Base-by-base conservation (phyloP, 108 stramenopile species). In the Conticribra weissflogii region DNA sequence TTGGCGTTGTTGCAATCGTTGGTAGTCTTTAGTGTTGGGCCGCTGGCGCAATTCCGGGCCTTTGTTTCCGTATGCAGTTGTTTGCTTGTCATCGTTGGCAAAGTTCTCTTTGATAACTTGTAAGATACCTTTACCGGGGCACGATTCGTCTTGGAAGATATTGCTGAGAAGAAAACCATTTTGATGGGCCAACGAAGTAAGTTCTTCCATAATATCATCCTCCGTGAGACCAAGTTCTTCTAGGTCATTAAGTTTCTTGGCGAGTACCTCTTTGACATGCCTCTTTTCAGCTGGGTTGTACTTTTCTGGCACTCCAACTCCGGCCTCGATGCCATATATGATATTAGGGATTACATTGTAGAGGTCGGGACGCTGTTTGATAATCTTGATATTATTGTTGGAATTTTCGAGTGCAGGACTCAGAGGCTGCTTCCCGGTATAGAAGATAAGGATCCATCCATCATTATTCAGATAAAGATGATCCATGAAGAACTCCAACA, bases 401-500 rank as follows among this genome's bases (percentile, higher is more conserved):
- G 65, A 30, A 23, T 59, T 59, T 51, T 50, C 59, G 34, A 61
- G 23, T 8, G 67, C 67, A 21, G 68, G 44, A 34, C 49, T 60
- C 15, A 75, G 59, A 9, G 14, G 36, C 8, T 69, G 55, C 32
- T 81, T 81, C 18, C 85, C 85, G 19, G 85, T 86, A 70, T 86
- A 86, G 44, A 81, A 86, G 31, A 86, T 77, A 1, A 83, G 48
- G 52, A 73, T 73, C 56, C 71, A 76, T 19, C 78, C 84, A 2
- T 76, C 30, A 30, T 85, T 66, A 57, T 81, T 75, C 7, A 85
- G 63, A 17, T 70, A 69, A n/a, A 70, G 23, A 50, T 82, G 77
- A 16, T 73, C 66, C 47, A 85, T 50, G 46, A 85, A 79, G 57
- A 85, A 85, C 41, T 77, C 79, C 18, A 86, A 71, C 54, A 86